Percentiles rank a stretch among this genome's conserved stretches.
phyloP scores from a whole-genome alignment of 164 flowering plant species.

The Hamamelis virginiana region DNA sequence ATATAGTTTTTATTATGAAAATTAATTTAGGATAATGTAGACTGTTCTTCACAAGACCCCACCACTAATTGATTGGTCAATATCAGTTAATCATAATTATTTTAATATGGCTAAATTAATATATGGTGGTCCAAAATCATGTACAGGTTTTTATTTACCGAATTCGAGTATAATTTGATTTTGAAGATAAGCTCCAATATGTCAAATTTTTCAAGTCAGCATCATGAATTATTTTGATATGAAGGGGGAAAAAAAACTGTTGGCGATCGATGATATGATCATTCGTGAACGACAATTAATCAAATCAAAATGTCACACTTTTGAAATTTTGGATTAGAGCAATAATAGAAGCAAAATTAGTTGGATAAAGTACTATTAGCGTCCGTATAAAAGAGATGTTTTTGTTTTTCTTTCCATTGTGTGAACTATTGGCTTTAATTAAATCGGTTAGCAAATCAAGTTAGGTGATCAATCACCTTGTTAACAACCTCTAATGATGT shows the following conservation, averaged over 20 bases:
- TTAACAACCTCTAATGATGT: conserved; percentile 21
- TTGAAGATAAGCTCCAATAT: conserved; percentile 1
- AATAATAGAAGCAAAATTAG: not conserved
- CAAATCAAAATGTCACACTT: not conserved
- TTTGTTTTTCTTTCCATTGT: not conserved
- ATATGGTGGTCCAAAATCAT: too few species aligned
- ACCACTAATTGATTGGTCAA: not conserved
- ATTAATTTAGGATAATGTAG: too few species aligned
- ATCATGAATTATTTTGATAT: conserved; percentile 1
- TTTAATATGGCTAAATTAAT: too few species aligned
- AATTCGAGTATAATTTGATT: not conserved
- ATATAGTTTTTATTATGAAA: too few species aligned
- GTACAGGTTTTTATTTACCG: not conserved
- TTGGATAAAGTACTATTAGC: not conserved
- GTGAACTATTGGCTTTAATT: too few species aligned
- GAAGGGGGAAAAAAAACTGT: not conserved
- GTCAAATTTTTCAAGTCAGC: not conserved
- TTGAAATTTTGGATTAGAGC: not conserved
- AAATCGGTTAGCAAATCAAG: conserved; percentile 4
- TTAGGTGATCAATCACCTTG: conserved; percentile 28
- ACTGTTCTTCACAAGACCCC: not conserved
- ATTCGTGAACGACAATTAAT: too few species aligned
- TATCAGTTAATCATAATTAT: not conserved
- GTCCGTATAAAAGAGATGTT: not conserved
- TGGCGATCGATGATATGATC: too few species aligned